Evolutionary conservation across 2,329 filamentous ascomycete genomes (phyloP).

Genomic region (Bretziella fagacearum): DNA sequence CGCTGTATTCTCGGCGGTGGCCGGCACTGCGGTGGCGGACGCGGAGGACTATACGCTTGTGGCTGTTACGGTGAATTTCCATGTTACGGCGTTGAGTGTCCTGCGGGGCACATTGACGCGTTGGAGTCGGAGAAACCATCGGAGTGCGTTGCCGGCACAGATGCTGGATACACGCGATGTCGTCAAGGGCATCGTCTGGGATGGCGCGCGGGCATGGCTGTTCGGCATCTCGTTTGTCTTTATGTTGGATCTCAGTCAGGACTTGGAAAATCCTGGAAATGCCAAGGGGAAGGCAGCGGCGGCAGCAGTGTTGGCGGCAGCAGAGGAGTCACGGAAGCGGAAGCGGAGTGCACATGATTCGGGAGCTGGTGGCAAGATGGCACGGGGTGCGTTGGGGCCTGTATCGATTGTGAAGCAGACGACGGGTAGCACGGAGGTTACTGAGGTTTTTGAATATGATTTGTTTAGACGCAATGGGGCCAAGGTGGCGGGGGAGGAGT

Average conservation of each 20-base stretch:
- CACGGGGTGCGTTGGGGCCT: constrained; percentile 28
- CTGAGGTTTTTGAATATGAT: constrained; percentile 14
- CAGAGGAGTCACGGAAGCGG: constrained; percentile 31
- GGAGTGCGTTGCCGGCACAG: constrained; percentile 53
- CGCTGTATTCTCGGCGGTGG: constrained; percentile 15
- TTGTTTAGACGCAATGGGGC: constrained; percentile 8
- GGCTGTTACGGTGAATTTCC: constrained; percentile 33
- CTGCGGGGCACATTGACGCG: constrained; percentile 59
- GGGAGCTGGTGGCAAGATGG: constrained; percentile 38
- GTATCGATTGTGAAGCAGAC: constrained; percentile 27
- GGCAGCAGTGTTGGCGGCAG: constrained; percentile 22
- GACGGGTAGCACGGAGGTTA: constrained; percentile 10
- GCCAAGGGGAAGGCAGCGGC: constrained; percentile 19
- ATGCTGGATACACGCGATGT: constrained; percentile 62
- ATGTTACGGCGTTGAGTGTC: constrained; percentile 65
- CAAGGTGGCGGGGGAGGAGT: constrained; percentile 17
- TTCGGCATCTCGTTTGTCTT: constrained; percentile 76
- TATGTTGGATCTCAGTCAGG: constrained; percentile 72
- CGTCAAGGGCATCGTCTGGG: constrained; percentile 74
- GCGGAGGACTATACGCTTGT: constrained; percentile 35
- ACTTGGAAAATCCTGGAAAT: constrained; percentile 33
- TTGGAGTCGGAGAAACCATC: constrained; percentile 74
- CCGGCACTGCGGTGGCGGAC: constrained; percentile 17
- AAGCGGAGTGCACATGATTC: constrained; percentile 33
- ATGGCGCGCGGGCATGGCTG: constrained; percentile 62